These are phyloP conservation scores for Pyrenochaeta sp. DNA, from an alignment of 2,329 filamentous ascomycete species.

Conservation along the genomic window DNA sequence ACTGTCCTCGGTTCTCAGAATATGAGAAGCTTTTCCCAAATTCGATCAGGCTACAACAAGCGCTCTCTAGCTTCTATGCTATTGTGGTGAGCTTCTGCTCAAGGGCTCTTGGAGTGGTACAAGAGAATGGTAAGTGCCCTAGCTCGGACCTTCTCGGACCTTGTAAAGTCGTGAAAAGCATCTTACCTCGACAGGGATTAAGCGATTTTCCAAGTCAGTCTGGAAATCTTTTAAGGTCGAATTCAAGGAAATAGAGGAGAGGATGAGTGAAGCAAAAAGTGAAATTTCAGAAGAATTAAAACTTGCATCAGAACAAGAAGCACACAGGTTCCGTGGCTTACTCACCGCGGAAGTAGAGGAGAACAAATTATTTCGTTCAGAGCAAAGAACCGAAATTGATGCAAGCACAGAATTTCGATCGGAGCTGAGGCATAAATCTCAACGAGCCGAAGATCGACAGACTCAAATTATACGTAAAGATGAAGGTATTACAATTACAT, in stretches of 20 bases:
- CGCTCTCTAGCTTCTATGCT: conserved; percentile 36
- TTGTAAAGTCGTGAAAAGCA: not conserved
- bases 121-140: conserved; percentile 21
- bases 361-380: conserved; percentile 15
- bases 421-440: conserved; percentile 16
- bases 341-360: conserved; percentile 16
- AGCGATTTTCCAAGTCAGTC: conserved; percentile 20
- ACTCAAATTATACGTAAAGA: conserved; percentile 21
- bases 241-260: conserved; percentile 25
- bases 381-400: conserved; percentile 20
- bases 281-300: conserved; percentile 23
- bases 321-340: conserved; percentile 15
- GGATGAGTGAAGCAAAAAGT: conserved; percentile 21
- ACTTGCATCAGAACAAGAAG: conserved; percentile 24
- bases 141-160: conserved; percentile 1
- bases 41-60: conserved; percentile 44
- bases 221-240: conserved; percentile 25
- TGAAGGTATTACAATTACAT: conserved; percentile 17
- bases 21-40: conserved; percentile 49
- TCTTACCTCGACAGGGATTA: conserved; percentile 4
- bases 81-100: conserved; percentile 25
- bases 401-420: conserved; percentile 20
- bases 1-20: conserved; percentile 50
- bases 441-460: conserved; percentile 11
- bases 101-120: conserved; percentile 20